Conservation (phyloP, 441 rosid species). For the Mallotus japonicus region DNA sequence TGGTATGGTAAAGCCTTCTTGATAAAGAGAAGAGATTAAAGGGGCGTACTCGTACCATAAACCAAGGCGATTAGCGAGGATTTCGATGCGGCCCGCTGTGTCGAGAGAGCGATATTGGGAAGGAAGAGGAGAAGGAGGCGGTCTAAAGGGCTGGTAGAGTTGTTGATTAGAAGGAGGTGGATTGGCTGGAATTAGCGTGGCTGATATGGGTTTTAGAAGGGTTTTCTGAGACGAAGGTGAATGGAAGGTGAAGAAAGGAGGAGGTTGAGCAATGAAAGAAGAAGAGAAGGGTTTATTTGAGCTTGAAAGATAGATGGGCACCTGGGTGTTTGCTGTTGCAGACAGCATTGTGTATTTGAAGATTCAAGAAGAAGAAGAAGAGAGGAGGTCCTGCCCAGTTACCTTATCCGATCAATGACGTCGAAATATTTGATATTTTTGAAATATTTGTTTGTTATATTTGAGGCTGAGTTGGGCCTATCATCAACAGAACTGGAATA, state of each 20-base stretch:
- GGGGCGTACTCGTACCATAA: conserved; percentile 90
- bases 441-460: conserved; percentile 7
- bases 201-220: conserved; percentile 29
- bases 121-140: conserved; percentile 80
- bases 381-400: not conserved
- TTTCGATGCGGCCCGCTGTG: conserved; percentile 50
- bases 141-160: conserved; percentile 80
- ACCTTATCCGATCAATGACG: conserved; percentile 46
- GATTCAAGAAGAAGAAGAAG: conserved; percentile 8
- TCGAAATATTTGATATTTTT: conserved; percentile 4
- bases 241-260: conserved; percentile 22
- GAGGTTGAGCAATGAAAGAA: conserved; percentile 11
- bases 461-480: conserved; percentile 1
- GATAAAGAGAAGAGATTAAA: conserved; percentile 59
- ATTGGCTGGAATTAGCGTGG: conserved; percentile 19
- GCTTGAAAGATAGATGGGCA: conserved; percentile 4
- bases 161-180: conserved; percentile 28
- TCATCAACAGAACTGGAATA: no score
- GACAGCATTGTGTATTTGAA: conserved; percentile 14
- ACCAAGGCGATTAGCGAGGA: conserved; percentile 65
- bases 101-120: conserved; percentile 59
- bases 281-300: conserved; percentile 19
- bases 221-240: conserved; percentile 21
- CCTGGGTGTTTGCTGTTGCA: conserved; percentile 19
- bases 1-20: conserved; percentile 66